A percentile compares a stretch with the other conserved stretches of the same genome.
phyloP scores from a whole-genome alignment of 177 flowering plant species.

The Vitis hybrid region DNA sequence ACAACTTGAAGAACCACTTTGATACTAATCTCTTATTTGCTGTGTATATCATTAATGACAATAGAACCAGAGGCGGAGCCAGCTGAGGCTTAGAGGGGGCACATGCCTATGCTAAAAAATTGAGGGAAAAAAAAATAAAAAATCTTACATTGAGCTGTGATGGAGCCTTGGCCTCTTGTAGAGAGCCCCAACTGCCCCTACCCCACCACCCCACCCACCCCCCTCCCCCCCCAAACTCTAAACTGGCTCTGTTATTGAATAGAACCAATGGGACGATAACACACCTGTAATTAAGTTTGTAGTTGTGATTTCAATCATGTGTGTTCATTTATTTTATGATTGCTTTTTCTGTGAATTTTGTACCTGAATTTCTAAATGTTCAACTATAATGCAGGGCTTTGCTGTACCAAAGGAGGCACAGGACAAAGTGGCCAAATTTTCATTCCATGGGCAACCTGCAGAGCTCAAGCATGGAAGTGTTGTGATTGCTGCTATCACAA shows the following conservation, averaged over 20 bases:
- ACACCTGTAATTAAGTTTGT: neutral
- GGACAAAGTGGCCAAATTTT: constrained; percentile 73
- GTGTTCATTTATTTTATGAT: neutral
- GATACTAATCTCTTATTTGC: too few relatives aligned
- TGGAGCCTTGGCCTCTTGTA: too few relatives aligned
- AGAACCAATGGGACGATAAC: neutral
- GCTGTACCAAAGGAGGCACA: constrained; percentile 87
- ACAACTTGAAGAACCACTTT: too few relatives aligned
- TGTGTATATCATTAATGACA: too few relatives aligned
- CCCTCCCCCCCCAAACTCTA: neutral
- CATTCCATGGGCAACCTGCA: constrained; percentile 82
- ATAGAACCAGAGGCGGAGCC: too few relatives aligned
- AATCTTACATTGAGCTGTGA: too few relatives aligned
- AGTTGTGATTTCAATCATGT: neutral
- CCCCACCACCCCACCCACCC: neutral
- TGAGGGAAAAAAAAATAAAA: too few relatives aligned
- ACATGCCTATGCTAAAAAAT: too few relatives aligned
- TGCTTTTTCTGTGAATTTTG: neutral
- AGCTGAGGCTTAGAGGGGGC: too few relatives aligned
- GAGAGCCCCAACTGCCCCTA: neutral
- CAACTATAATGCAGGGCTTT: constrained; percentile 63
- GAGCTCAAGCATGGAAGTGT: constrained; percentile 91
- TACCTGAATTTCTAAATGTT: neutral
- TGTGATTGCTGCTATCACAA: constrained; percentile 97
- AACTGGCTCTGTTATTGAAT: neutral